These are phyloP conservation scores for Leptomonas pyrrhocoris DNA, from an alignment of 208 protist species.

Conservation along the genomic window DNA sequence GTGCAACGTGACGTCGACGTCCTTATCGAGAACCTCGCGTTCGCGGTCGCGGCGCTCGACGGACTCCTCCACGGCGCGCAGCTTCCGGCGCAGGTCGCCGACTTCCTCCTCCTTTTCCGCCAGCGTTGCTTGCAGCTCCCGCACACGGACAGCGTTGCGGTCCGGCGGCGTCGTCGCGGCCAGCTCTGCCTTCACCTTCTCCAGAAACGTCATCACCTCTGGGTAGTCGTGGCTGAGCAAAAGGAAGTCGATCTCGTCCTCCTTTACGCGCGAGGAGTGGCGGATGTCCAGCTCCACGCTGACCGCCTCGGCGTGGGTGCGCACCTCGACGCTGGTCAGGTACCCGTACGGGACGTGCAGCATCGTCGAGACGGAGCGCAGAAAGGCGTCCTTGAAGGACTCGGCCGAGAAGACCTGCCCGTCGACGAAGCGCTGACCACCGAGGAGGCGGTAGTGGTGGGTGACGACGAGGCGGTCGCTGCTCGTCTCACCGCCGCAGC, in stretches of 20 bases:
- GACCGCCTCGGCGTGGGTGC: slow-evolving; percentile 41
- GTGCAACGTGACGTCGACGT: slow-evolving; percentile 49
- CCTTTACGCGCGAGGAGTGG: slow-evolving; percentile 34
- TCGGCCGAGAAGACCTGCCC: slow-evolving; percentile 30
- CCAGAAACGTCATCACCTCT: slow-evolving; percentile 34
- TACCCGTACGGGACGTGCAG: slow-evolving; percentile 48
- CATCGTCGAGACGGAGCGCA: slow-evolving; percentile 47
- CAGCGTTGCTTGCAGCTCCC: slow-evolving; percentile 35
- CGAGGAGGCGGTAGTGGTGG: slow-evolving; percentile 51
- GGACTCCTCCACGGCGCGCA: slow-evolving; percentile 44
- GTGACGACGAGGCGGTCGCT: slow-evolving; percentile 35
- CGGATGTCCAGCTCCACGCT: slow-evolving; percentile 53
- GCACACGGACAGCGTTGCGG: slow-evolving; percentile 19
- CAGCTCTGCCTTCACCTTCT: slow-evolving; percentile 34
- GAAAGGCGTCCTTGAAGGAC: slow-evolving; percentile 49
- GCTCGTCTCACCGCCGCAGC: slow-evolving; percentile 17
- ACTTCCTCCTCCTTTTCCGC: slow-evolving; percentile 35
- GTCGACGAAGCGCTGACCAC: slow-evolving; percentile 42
- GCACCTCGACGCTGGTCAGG: slow-evolving; percentile 48
- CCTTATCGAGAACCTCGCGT: slow-evolving; percentile 34
- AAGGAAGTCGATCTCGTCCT: slow-evolving; percentile 47
- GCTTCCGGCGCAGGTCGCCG: slow-evolving; percentile 20
- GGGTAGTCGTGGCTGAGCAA: slow-evolving; percentile 59
- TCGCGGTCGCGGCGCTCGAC: slow-evolving; percentile 47
- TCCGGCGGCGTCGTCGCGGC: slow-evolving; percentile 25